These are phyloP conservation scores for Penicillium griseofulvum DNA, from an alignment of 2,329 filamentous ascomycete genomes.

Conservation along the genomic window DNA sequence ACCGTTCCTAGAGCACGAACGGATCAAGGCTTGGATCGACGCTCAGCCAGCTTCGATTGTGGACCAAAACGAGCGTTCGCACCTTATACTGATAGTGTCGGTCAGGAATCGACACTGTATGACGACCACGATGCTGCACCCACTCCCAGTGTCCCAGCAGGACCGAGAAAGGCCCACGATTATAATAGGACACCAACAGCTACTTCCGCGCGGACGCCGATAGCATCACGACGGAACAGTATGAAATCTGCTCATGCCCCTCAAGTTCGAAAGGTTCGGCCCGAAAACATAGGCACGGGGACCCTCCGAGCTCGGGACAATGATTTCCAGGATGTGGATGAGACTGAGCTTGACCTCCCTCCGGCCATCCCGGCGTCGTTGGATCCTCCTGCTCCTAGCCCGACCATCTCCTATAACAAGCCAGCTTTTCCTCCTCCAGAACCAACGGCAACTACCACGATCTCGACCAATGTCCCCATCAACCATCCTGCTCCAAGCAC, in stretches of 20 bases:
- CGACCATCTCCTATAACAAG: constrained; percentile 54
- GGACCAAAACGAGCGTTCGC: constrained; percentile 35
- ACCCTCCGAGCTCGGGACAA: constrained; percentile 33
- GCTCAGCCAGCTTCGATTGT: constrained; percentile 48
- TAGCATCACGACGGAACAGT: constrained; percentile 43
- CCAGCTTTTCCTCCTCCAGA: constrained; percentile 40
- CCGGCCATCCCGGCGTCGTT: constrained; percentile 44
- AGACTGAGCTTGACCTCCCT: constrained; percentile 36
- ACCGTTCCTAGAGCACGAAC: constrained; percentile 35
- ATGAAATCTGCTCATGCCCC: constrained; percentile 43
- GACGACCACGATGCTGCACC: constrained; percentile 75
- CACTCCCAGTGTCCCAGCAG: constrained; percentile 77
- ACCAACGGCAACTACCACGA: constrained; percentile 33
- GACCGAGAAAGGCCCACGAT: constrained; percentile 60
- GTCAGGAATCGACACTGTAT: constrained; percentile 28
- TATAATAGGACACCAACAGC: constrained; percentile 23
- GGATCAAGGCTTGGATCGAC: constrained; percentile 34
- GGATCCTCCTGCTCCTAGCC: constrained; percentile 53
- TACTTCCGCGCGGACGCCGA: constrained; percentile 31
- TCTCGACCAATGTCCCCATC: not conserved
- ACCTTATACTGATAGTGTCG: constrained; percentile 20
- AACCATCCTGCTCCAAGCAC: constrained; percentile 24
- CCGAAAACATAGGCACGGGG: constrained; percentile 40
- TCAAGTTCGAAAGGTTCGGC: constrained; percentile 36
- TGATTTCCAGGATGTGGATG: constrained; percentile 27